These are phyloP conservation scores for Lactuca saligna DNA, from an alignment of 129 eudicot species.

Conservation along the genomic window DNA sequence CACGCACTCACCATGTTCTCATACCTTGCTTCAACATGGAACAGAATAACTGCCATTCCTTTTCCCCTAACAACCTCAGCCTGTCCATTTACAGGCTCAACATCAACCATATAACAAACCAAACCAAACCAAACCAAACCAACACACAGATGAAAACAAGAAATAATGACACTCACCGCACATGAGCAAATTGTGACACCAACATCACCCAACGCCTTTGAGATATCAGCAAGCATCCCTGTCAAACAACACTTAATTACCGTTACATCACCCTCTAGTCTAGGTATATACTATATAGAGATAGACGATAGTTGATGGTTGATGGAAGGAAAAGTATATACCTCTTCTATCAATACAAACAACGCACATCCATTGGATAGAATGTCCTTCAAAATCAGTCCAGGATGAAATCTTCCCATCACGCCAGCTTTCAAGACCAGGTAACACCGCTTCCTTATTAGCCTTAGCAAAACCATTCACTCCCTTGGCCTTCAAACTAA, in stretches of 20 bases:
- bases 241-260: neutral
- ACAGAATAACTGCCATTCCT: slow-evolving; percentile 78
- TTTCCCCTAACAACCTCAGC: slow-evolving; percentile 67
- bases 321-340: slow-evolving; percentile 24
- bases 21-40: slow-evolving; percentile 73
- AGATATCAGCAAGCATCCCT: slow-evolving; percentile 88
- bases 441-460: slow-evolving; percentile 57
- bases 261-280: neutral
- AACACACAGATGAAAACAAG: neutral
- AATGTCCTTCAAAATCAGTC: slow-evolving; percentile 78
- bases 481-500: slow-evolving; percentile 58
- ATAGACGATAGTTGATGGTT: neutral
- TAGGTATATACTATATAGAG: no score
- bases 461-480: slow-evolving; percentile 72
- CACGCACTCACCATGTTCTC: slow-evolving; percentile 81
- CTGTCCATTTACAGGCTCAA: slow-evolving; percentile 34
- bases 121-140: neutral
- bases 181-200: slow-evolving; percentile 83
- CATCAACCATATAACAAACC: neutral
- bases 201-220: slow-evolving; percentile 59
- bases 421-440: slow-evolving; percentile 85
- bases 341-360: slow-evolving; percentile 87
- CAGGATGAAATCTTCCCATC: slow-evolving; percentile 74
- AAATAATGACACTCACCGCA: slow-evolving; percentile 55
- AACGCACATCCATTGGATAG: slow-evolving; percentile 85